These are phyloP conservation scores for Blastobotrys attinorum DNA, from an alignment of 805 yeast species.

Conservation along the genomic window DNA sequence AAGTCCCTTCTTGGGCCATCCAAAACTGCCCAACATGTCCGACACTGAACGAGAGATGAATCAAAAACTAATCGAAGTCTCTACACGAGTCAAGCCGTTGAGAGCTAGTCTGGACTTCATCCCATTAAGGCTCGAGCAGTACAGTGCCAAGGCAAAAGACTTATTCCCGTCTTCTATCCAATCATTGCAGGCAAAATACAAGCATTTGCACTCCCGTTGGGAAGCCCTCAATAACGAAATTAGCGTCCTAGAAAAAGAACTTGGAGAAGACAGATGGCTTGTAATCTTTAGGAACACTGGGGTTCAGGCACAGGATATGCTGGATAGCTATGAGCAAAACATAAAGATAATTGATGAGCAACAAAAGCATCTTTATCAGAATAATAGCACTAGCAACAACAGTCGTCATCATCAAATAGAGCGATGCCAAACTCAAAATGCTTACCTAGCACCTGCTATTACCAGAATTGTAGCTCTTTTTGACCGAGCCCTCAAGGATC, in stretches of 20 bases:
- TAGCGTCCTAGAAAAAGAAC: conserved; percentile 13
- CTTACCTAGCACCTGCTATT: conserved; percentile 11
- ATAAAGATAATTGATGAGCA: conserved; percentile 7
- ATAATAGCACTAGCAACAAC: neutral
- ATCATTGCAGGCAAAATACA: conserved; percentile 11
- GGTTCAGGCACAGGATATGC: conserved; percentile 11
- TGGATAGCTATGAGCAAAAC: conserved; percentile 12
- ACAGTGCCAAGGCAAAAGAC: conserved; percentile 11
- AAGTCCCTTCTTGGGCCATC: conserved; percentile 12
- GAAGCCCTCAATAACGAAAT: conserved; percentile 8
- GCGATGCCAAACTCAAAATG: conserved; percentile 10
- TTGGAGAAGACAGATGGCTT: conserved; percentile 18
- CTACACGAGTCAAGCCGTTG: conserved; percentile 16
- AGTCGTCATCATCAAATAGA: conserved; percentile 8
- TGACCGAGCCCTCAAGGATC: conserved; percentile 16
- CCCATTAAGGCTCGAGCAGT: conserved; percentile 19
- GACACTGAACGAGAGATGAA: conserved; percentile 14
- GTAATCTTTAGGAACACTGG: conserved; percentile 15
- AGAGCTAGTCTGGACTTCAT: conserved; percentile 18
- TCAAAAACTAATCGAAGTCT: conserved; percentile 13
- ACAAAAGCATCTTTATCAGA: neutral
- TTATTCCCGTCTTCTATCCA: conserved; percentile 17
- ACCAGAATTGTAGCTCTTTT: conserved; percentile 12
- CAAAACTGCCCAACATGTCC: conserved; percentile 14
- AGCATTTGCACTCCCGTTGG: conserved; percentile 12